Evolutionary conservation across 2,329 filamentous ascomycete species (phyloP).

Genomic region (Coniochaeta ligniaria): DNA sequence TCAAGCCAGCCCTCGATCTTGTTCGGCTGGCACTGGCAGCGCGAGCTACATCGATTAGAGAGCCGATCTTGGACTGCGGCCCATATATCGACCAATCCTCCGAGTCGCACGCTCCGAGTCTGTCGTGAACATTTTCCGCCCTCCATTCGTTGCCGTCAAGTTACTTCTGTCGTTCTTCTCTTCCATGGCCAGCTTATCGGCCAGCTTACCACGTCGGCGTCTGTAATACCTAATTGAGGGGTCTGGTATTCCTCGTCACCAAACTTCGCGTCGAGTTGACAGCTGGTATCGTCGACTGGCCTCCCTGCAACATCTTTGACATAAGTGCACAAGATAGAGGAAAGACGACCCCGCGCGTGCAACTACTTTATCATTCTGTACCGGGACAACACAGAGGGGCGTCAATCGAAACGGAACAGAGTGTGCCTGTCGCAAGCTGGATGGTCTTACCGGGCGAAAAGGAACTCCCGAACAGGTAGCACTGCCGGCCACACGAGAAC

Average conservation of each 20-base stretch:
- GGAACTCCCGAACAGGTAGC: not conserved
- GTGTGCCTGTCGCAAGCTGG: not conserved
- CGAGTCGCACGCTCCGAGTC: not conserved
- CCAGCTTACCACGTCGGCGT: conserved; percentile 12
- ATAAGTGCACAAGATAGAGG: not conserved
- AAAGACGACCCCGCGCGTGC: not conserved
- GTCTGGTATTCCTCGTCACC: conserved; percentile 26
- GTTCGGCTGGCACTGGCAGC: not conserved
- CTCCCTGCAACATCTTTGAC: not conserved
- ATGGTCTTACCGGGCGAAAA: not conserved
- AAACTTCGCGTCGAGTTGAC: not conserved
- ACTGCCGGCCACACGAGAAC: conserved; percentile 3
- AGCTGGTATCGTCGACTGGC: not conserved
- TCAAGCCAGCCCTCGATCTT: not conserved
- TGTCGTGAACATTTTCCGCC: not conserved
- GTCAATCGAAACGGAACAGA: not conserved
- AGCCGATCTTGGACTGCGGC: not conserved
- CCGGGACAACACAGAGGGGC: not conserved
- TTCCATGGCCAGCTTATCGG: conserved; percentile 17
- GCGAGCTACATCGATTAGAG: not conserved
- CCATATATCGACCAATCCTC: not conserved
- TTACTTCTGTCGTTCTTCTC: conserved; percentile 7
- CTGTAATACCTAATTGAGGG: conserved; percentile 23
- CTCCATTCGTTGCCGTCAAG: conserved; percentile 2
- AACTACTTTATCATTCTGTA: too few relatives aligned